Base-by-base conservation (phyloP, 2,329 filamentous ascomycete species). In the Cordyceps tenuipes region DNA sequence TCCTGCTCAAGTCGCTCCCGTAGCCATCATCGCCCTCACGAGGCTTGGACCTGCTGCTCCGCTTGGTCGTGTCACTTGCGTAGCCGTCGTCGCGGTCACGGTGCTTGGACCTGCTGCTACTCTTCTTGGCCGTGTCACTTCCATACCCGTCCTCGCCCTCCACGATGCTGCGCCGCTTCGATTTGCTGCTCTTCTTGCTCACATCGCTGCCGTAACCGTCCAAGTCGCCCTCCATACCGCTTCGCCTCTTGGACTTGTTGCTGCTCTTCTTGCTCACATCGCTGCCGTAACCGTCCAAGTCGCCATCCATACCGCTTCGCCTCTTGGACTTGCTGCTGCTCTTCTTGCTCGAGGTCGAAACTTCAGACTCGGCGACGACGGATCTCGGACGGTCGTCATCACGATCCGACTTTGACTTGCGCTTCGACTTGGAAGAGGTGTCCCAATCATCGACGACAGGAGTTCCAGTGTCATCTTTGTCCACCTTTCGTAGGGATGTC, bases 301-400 rank as follows among this genome's bases (percentile, higher is more conserved):
- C 73, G 59, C 71, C 76, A 61, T 70, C 75, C 56, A 64, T 61
- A 52, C 65, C 68, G 54, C 72, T 74, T 57, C 68, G 70, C 59
- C 70, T 69, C 67, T 73, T 76, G 7, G 72, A 72, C 64, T 73
- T 75, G n/a, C n/a, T n/a, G 64, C 70, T 75, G 13, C 72, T 75
- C 64, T 70, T 74, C 62, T 54, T 60, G 43, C 58, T 55, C 7
- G 52, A 60, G 10, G 46, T 57, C 13, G 75, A 75, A 12, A 70
- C 64, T 56, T 78, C 77, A 31, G 76, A 76, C 10, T 68, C 66
- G 10, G 70, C 65, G 34, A 65, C 63, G 41, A 65, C 63, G 41
- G 72, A 72, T 31, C 66, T 68, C 0, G 71, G 70, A 15, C 15
- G 39, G n/a, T 13, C 67, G 66, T 72, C 71, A 21, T 73, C 72